A percentile compares a stretch with the other conserved stretches of the same genome.
Evolutionary conservation across 495 filamentous ascomycete genomes (phyloP).

Genomic region (Penicillium chermesinum): DNA sequence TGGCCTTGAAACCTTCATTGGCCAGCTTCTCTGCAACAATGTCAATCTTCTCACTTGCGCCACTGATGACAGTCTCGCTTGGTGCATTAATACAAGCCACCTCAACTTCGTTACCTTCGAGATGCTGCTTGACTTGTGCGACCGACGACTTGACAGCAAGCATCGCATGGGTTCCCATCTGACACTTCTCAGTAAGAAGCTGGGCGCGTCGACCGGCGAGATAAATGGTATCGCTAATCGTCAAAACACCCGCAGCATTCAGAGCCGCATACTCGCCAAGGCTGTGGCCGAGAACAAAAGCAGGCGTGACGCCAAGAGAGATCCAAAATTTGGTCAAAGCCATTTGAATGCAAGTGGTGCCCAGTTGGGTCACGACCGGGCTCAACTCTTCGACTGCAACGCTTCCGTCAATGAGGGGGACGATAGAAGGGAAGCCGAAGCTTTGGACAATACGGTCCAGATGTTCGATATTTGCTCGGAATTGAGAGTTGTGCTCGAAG

Average conservation of each 20-base stretch:
- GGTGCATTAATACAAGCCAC: slow-evolving; percentile 52
- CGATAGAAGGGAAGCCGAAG: slow-evolving; percentile 64
- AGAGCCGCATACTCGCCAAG: slow-evolving; percentile 85
- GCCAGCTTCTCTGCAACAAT: slow-evolving; percentile 53
- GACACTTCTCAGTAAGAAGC: slow-evolving; percentile 69
- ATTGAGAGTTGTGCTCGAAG: slow-evolving; percentile 59
- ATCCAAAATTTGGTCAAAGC: slow-evolving; percentile 76
- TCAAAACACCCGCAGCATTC: slow-evolving; percentile 73
- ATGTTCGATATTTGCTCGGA: slow-evolving; percentile 64
- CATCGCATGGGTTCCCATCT: slow-evolving; percentile 62
- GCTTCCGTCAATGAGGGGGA: slow-evolving; percentile 55
- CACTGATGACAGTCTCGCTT: slow-evolving; percentile 48
- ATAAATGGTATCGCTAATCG: slow-evolving; percentile 72
- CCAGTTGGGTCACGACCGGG: slow-evolving; percentile 73
- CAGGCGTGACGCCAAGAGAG: slow-evolving; percentile 71
- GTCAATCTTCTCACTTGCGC: slow-evolving; percentile 43
- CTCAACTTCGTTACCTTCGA: slow-evolving; percentile 30
- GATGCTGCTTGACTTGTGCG: slow-evolving; percentile 24
- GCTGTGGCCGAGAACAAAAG: slow-evolving; percentile 80
- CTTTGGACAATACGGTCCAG: slow-evolving; percentile 62
- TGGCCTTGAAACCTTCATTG: slow-evolving; percentile 57
- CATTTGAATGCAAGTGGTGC: slow-evolving; percentile 76
- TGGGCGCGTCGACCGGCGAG: slow-evolving; percentile 74
- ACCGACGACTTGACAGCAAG: slow-evolving; percentile 42
- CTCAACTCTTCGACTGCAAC: slow-evolving; percentile 50